A percentile compares a stretch with the other conserved stretches of the same genome.
Conservation (phyloP, 148 eudicot genomes). For the Arbutus unedo region DNA sequence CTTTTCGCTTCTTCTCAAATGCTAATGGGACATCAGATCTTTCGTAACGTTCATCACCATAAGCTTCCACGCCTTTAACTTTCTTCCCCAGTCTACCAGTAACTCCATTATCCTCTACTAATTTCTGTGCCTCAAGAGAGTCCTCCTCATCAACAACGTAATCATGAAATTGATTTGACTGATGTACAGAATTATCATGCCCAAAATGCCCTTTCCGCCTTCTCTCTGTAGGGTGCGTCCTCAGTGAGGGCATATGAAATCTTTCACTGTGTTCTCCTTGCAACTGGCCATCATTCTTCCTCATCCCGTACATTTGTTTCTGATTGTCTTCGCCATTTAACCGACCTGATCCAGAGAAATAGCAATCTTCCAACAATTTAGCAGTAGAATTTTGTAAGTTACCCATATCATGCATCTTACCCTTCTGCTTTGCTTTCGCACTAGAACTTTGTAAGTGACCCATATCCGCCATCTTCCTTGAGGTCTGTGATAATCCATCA, state of each 20-base stretch:
- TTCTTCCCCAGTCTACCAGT: constrained; percentile 24
- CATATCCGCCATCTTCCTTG: constrained; percentile 33
- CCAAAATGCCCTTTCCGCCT: constrained; percentile 49
- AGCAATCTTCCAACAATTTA: constrained; percentile 25
- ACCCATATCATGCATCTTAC: constrained; percentile 44
- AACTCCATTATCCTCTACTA: constrained; percentile 22
- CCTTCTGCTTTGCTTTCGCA: constrained; percentile 43
- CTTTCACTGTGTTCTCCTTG: constrained; percentile 37
- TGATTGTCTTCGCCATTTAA: constrained; percentile 30
- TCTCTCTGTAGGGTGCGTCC: constrained; percentile 32
- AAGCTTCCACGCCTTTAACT: constrained; percentile 30
- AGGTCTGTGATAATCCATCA: constrained; percentile 43
- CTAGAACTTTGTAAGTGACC: constrained; percentile 27
- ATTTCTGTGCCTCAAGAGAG: constrained; percentile 25
- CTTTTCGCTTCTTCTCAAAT: constrained; percentile 51
- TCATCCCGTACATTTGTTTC: constrained; percentile 26
- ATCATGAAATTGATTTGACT: constrained; percentile 38
- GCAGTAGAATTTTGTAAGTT: constrained; percentile 31
- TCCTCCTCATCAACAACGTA: constrained; percentile 37
- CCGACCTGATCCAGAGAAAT: constrained; percentile 31
- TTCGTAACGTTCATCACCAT: constrained; percentile 28
- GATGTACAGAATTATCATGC: constrained; percentile 35
- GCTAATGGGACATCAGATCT: constrained; percentile 41
- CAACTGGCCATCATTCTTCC: constrained; percentile 42
- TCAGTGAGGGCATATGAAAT: constrained; percentile 38